Evolutionary conservation across 1,284 basidiomycete species (phyloP), one percentile per base, ranked within the genome.

Genomic region (Ceraceosorus bombacis): DNA sequence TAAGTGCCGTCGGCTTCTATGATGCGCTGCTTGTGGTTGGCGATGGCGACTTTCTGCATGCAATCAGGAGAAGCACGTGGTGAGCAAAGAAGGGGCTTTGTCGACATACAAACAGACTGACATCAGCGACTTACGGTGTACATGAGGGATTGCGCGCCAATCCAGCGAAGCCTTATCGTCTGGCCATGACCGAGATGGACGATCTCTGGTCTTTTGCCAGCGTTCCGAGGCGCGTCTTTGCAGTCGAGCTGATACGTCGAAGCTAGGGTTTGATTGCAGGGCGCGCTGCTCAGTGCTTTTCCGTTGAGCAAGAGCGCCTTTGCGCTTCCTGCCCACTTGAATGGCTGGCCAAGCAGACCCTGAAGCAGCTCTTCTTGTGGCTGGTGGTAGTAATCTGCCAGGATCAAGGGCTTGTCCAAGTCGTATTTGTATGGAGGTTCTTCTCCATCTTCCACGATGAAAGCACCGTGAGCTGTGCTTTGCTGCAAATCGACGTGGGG

Each of bases 1-100:
- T 73, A 69, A 6, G 60, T 54, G 0, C 68, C 71, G 38, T 76
- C 73, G 8, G 63, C 73, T 46, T 65, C 73, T 43, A 76, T 69
- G 49, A 76, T 51, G 36, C 43, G 61, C 51, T 68, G 50, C 5
- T 41, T 49, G 50, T 63, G 15, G n/a, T 50, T 37, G 4, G 70
- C 40, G 10, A 72, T 61, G 2, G 54, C 67, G 5, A 58, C 5
- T 0, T 57, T 49, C 40, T 61, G 40, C 13, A 1, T 10, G 5
- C 37, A 37, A 17, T 5, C 49, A 37, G 8, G 4, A 27, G 27
- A 27, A 27, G 2, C 27, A 27, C 27, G 27, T 27, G 27, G 27
- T 27, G 27, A 27, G 27, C 27, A 27, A 27, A 27, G 27, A 27
- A 27, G 3, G 27, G 27, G 27, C 27, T 27, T 27, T 27, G 27